Evolutionary conservation across 345 rosid species (phyloP), one percentile per base, ranked within the genome.

Genomic region (Clarkia xantiana): DNA sequence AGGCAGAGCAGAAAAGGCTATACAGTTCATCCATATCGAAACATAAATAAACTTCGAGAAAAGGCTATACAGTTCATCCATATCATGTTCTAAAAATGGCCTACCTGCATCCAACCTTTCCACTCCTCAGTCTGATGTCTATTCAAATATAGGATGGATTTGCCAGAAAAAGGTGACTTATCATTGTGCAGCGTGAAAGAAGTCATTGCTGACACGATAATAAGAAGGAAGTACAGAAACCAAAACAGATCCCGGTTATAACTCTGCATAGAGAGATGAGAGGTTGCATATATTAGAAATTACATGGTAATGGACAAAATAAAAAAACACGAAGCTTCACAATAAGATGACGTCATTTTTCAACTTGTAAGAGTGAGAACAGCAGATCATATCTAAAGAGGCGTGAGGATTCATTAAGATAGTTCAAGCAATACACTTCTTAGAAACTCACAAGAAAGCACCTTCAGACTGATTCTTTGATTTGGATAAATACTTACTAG

Each of bases 101-200:
- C 67, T 66, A 91, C 98, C 98, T 91, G 98, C 98, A 91, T 91
- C 98, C 98, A 91, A 61, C 98, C 98, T 74, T 72, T 91, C 98
- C 98, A 91, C 67, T 91, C 98, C 72, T 91, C 98, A 17, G 98
- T 90, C 72, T 90, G 96, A 78, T 90, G 96, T 57, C 97, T 86
- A 60, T 90, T 90, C 84, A 90, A 68, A 69, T 86, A 86, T 54
- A 81, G 84, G 55, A 90, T 86, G 55, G 93, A 51, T 55, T 90
- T 90, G 55, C 97, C 97, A 0, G 81, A 83, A 71, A 83, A 49
- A 15, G 98, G 85, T 49, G 96, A 86, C 76, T 65, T 84, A 62
- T 91, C 98, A 60, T 66, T 72, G 66, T 90, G 97, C 65, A 78
- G 67, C 41, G 63, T 91, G 82, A 86, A 86, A 3, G 98, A 91